phyloP scores from a whole-genome alignment of 371 early-diverging fungal genomes.

The Smittium mucronatum region DNA sequence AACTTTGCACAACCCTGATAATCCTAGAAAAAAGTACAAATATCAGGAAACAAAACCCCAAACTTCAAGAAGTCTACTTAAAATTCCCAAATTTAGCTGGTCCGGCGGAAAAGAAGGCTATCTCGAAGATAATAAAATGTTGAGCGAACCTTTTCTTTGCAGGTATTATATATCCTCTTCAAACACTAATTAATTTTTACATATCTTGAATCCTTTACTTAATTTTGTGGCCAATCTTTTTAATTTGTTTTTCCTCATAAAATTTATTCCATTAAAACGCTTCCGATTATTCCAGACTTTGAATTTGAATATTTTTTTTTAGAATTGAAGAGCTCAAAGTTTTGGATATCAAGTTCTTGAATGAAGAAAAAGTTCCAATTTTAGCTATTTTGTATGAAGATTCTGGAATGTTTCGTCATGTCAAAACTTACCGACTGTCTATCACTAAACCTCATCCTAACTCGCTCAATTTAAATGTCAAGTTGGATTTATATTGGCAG shows the following conservation, averaged over 20 bases:
- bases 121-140: constrained; percentile 3
- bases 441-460: constrained; percentile 13
- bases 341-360: constrained; percentile 50
- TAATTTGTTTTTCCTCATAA: not conserved
- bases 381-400: constrained; percentile 68
- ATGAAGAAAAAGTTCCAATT: constrained; percentile 37
- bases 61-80: constrained; percentile 10
- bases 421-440: constrained; percentile 50
- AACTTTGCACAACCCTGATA: constrained; percentile 19
- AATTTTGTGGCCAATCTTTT: not conserved
- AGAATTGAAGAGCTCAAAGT: constrained; percentile 61
- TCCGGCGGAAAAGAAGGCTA: constrained; percentile 14
- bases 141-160: constrained; percentile 26
- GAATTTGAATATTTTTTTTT: not conserved
- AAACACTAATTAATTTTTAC: too few species aligned
- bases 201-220: not conserved
- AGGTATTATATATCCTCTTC: not conserved
- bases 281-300: not conserved
- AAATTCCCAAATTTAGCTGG: not conserved
- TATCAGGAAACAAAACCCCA: not conserved
- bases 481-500: constrained; percentile 36
- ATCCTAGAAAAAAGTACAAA: not conserved
- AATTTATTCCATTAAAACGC: not conserved
- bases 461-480: constrained; percentile 16
- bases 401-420: constrained; percentile 41